A percentile compares a stretch with the other conserved stretches of the same genome.
Evolutionary conservation across 192 early-diverging fungal species (phyloP).

Genomic region (Coemansia erecta): DNA sequence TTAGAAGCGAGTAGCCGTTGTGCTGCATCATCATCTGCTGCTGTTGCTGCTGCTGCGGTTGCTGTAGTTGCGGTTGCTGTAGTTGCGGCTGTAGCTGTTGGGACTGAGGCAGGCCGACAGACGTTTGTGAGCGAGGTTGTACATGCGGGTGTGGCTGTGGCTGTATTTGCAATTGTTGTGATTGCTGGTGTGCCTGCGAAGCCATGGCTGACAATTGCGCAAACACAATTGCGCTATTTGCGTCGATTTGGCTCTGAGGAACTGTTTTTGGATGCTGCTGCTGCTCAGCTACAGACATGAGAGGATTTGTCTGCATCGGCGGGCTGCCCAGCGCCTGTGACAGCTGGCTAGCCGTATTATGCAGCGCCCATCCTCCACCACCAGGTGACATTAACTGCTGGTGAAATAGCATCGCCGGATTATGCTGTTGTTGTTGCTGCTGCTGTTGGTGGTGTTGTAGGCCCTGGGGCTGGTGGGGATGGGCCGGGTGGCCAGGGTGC

Average conservation of each 20-base stretch:
- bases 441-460: constrained; percentile 3
- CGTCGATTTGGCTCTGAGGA: not conserved
- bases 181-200: not conserved
- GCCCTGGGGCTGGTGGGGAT: constrained; percentile 5
- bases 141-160: constrained; percentile 7
- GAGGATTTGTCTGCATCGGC: not conserved
- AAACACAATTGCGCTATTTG: not conserved
- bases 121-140: not conserved
- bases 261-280: constrained; percentile 5
- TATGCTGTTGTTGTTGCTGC: constrained; percentile 4
- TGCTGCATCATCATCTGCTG: constrained; percentile 5
- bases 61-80: constrained; percentile 8
- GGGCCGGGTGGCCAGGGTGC: constrained; percentile 9
- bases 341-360: not conserved
- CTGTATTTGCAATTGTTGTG: constrained; percentile 5
- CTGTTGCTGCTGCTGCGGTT: not conserved
- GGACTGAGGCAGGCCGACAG: no score
- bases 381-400: not conserved
- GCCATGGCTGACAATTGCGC: constrained; percentile 8
- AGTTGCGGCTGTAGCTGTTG: constrained; percentile 1
- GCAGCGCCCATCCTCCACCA: constrained; percentile 1
- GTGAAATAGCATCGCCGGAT: constrained; percentile 4
- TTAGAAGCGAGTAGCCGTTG: constrained; percentile 7
- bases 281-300: not conserved
- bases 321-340: constrained; percentile 1